Conservation (phyloP, 1,139 yeast genomes). For the Candida albicans region DNA sequence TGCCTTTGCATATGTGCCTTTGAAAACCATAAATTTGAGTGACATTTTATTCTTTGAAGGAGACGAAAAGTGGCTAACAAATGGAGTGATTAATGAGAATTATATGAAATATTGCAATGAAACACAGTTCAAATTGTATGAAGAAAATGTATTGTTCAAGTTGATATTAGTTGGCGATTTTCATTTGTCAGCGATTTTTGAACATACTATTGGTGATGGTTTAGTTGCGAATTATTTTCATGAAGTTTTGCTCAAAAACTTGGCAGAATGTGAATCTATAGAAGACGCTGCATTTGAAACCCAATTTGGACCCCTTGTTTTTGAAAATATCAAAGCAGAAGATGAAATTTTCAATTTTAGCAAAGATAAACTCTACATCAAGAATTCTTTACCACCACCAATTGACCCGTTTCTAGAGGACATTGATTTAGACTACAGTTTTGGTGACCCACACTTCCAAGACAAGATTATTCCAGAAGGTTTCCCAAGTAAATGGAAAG, state of each 20-base stretch:
- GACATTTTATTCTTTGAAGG: constrained; percentile 25
- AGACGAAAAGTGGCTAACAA: constrained; percentile 15
- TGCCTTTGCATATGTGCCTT: constrained; percentile 24
- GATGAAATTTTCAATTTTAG: constrained; percentile 22
- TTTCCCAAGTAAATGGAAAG: constrained; percentile 32
- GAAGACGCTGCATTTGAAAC: constrained; percentile 10
- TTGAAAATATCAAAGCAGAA: neutral
- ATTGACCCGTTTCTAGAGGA: constrained; percentile 29
- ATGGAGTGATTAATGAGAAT: constrained; percentile 26
- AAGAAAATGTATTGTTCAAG: constrained; percentile 32
- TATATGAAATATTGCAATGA: constrained; percentile 28
- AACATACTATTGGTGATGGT: constrained; percentile 47
- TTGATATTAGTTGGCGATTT: constrained; percentile 26
- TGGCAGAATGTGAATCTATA: constrained; percentile 18
- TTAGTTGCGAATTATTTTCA: constrained; percentile 41
- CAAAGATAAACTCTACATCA: constrained; percentile 21
- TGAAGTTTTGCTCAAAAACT: constrained; percentile 33
- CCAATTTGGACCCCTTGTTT: constrained; percentile 17
- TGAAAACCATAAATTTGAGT: constrained; percentile 21
- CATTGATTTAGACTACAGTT: constrained; percentile 26
- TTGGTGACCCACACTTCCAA: constrained; percentile 25
- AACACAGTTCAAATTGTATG: constrained; percentile 24
- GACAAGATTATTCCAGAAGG: constrained; percentile 25
- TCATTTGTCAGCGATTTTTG: constrained; percentile 32
- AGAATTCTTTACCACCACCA: constrained; percentile 36